Base-by-base conservation (phyloP, 2,329 filamentous ascomycete species). In the Trichophyton benhamiae region DNA sequence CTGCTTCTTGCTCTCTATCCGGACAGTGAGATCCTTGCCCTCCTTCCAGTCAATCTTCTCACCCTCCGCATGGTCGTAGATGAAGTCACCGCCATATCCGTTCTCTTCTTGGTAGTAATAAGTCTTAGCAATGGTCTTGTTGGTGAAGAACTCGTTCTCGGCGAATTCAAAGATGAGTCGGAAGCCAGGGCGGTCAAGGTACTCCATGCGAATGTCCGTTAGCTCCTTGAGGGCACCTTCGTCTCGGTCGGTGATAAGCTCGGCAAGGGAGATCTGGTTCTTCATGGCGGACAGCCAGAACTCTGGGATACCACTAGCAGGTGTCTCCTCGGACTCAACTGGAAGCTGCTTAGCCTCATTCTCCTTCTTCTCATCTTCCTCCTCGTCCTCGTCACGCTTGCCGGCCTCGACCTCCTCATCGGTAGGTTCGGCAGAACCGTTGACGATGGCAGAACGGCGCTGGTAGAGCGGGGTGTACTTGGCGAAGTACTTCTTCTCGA, bases 231-330 rank as follows among this genome's bases (percentile, higher is more conserved):
- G 86, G 60, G 91, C 94, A 68, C 84, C 86, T 83, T 99, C 94
- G 73, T 99, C 94, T 67, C 91, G 88, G 71, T 97, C 94, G 70
- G 94, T 99, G 75, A 99, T 96, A 85, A 96, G 96, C 78, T 99
- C 95, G 61, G 92, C 90, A 61, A 99, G 86, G 33, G 91, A 95
- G 71, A 94, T 85, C 76, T 96, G 92, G 82, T 99, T 99, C 84
- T 99, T 99, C 92, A 99, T 97, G 69, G 95, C 92, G 64, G 92
- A 96, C 58, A 99, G 83, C 94, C 94, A 99, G 83, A 99, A 99
- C 78, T 99, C 94, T 65, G 94, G 94, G 65, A 99, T 96, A 76
- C 94, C 94, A 70, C 85, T 81, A 66, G 87, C 77, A 58, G 74
- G 74, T 42, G 76, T 67, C 57, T 75, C 78, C 61, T 77, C 74